Evolutionary conservation across 2,329 filamentous ascomycete species (phyloP).

Genomic region (Capronia coronata): DNA sequence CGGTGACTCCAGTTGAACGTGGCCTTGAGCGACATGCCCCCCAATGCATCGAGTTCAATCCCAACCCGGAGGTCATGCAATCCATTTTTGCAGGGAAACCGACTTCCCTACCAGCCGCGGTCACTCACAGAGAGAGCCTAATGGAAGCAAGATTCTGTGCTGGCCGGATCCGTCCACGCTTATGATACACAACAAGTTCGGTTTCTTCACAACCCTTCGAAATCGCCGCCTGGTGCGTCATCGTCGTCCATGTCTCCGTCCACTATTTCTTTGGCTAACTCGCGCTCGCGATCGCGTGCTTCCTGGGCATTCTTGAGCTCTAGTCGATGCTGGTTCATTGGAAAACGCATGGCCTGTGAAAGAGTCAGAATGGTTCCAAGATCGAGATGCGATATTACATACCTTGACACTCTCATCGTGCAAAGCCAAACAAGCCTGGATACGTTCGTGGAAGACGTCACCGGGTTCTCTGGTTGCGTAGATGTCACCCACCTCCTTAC

Average conservation of each 20-base stretch:
- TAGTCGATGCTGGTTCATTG: conserved; percentile 96
- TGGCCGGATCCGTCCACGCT: background rate
- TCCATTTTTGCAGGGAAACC: background rate
- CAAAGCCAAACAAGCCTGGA: conserved; percentile 79
- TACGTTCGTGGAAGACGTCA: conserved; percentile 96
- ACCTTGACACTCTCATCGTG: conserved; percentile 99
- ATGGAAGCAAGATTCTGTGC: background rate
- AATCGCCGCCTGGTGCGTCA: conserved; percentile 79
- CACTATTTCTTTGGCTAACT: conserved; percentile 98
- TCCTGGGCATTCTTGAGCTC: conserved; percentile 98
- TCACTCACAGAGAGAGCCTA: background rate
- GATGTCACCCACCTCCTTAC: conserved; percentile 90
- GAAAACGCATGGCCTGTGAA: conserved; percentile 86
- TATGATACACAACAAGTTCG: conserved; percentile 7
- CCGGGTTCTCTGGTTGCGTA: conserved; percentile 94
- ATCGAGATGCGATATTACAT: conserved; percentile 30
- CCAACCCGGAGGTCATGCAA: background rate
- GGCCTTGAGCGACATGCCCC: conserved; percentile 2
- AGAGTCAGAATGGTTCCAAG: conserved; percentile 29
- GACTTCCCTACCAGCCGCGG: background rate
- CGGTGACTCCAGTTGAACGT: background rate
- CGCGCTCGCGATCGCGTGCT: conserved; percentile 89
- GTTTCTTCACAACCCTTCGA: conserved; percentile 78
- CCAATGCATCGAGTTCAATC: background rate
- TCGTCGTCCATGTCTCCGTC: conserved; percentile 96